Evolutionary conservation across 1,284 basidiomycete genomes (phyloP).

Genomic region (Apiotrichum laibachii): DNA sequence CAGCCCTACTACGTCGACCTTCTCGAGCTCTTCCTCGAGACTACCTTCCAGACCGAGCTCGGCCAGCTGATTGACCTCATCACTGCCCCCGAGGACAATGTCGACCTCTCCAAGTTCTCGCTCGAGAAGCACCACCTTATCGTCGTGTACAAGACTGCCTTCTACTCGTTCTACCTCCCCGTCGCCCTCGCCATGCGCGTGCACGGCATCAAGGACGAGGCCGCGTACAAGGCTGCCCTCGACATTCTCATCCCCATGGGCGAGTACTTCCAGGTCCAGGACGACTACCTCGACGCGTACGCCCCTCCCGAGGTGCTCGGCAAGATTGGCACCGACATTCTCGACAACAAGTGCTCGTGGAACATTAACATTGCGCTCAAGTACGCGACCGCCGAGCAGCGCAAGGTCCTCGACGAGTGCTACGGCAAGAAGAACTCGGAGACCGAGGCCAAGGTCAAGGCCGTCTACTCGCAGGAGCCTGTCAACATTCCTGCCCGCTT

Average conservation of each 20-base stretch:
- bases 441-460: slow-evolving; percentile 69
- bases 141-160: slow-evolving; percentile 96
- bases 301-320: slow-evolving; percentile 89
- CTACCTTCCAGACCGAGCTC: slow-evolving; percentile 91
- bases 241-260: slow-evolving; percentile 88
- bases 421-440: slow-evolving; percentile 79
- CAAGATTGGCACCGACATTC: slow-evolving; percentile 96
- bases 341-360: slow-evolving; percentile 99
- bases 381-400: slow-evolving; percentile 62
- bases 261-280: slow-evolving; percentile 98
- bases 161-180: slow-evolving; percentile 98
- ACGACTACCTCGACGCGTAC: slow-evolving; percentile 94
- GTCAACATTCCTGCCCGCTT: slow-evolving; percentile 70
- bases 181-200: slow-evolving; percentile 89
- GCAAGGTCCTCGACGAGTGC: slow-evolving; percentile 63
- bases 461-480: slow-evolving; percentile 62
- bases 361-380: slow-evolving; percentile 85
- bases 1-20: slow-evolving; percentile 84
- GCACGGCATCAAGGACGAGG: slow-evolving; percentile 64
- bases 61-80: slow-evolving; percentile 94
- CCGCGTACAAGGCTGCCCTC: slow-evolving; percentile 74
- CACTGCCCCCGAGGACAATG: slow-evolving; percentile 85
- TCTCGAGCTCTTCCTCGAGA: slow-evolving; percentile 88
- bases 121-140: slow-evolving; percentile 83
- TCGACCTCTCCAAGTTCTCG: slow-evolving; percentile 86